Evolutionary conservation across 495 filamentous ascomycete species (phyloP), one percentile per base, ranked within the genome.

Genomic region (Penicillium antarcticum): DNA sequence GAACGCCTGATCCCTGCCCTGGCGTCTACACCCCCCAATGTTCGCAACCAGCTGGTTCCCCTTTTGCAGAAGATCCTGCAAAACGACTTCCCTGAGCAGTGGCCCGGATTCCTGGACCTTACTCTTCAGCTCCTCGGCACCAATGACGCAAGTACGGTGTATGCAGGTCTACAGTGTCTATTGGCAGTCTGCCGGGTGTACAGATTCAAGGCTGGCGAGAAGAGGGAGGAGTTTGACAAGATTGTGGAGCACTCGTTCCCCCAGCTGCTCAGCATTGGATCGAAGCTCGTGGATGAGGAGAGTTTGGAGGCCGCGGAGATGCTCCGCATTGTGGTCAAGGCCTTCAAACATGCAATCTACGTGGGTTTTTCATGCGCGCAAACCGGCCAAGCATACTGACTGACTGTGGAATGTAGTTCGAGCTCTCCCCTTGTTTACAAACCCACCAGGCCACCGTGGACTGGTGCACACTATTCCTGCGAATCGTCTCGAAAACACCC

Each of bases 331-430:
- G 87, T 92, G 29, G 82, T 97, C 63, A 98, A 98, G 75, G 84
- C 88, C 6, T 97, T 92, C 70, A 98, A 98, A 73, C 95, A 98
- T 71, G 89, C 92, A 34, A 95, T 92, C 51, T 98, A 92, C 75
- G 92, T 97, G 76, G 47, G 89, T 85, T 46, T 48, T 39, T 50
- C 40, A 34, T 18, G 18, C n/a, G 8, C 16, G 19, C 10, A 11
- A 18, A 31, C 13, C 35, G 11, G 16, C 13, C 23, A 19, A 18
- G 17, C 6, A 51, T 52, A 54, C 56, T 66, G 53, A 66, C 59
- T 35, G 3, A 21, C n/a, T 32, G 18, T 31, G 36, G 17, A 14
- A 29, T 56, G 48, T 77, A 86, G 92, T 92, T 96, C 58, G 95
- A 97, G 58, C 81, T 98, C 33, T 87, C 88, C 17, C 75, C 80